Evolutionary conservation across 768 basidiomycete genomes (phyloP).

Genomic region (Phylloporus sp.): DNA sequence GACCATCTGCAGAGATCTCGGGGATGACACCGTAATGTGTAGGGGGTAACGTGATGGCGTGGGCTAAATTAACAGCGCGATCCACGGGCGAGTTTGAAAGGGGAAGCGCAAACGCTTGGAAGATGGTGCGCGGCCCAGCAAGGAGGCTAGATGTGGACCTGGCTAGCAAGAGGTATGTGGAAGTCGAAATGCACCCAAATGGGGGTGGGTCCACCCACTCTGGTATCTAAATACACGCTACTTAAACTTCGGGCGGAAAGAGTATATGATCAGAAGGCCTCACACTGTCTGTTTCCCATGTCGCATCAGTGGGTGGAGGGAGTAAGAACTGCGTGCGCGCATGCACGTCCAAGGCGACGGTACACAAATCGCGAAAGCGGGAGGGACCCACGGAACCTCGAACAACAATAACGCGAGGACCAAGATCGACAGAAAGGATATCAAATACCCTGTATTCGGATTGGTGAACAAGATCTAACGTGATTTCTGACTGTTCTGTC

Average conservation of each 20-base stretch:
- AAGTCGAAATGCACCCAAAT: conserved; percentile 14
- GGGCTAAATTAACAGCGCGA: too few relatives aligned
- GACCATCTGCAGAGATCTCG: background rate
- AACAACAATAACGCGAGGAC: conserved; percentile 14
- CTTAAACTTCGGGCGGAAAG: background rate
- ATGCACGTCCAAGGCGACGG: conserved; percentile 17
- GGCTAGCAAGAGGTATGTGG: conserved; percentile 17
- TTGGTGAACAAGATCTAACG: conserved; percentile 13
- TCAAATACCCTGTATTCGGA: conserved; percentile 1
- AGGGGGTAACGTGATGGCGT: too few relatives aligned
- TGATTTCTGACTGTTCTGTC: background rate
- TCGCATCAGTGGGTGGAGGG: background rate
- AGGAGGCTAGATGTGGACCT: background rate
- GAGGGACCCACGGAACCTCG: background rate
- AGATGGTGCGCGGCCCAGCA: conserved; percentile 2
- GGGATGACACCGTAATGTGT: conserved; percentile 11
- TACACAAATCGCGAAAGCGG: background rate
- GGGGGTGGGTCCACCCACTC: background rate
- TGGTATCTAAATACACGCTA: background rate
- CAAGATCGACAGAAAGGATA: conserved; percentile 6
- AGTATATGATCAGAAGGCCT: background rate
- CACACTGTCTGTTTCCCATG: conserved; percentile 2
- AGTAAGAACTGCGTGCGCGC: conserved; percentile 3
- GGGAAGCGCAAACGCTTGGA: conserved; percentile 16
- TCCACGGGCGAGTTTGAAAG: background rate